These are phyloP conservation scores for Salinomyces thailandicus DNA, from an alignment of 2,329 filamentous ascomycete genomes.

Conservation along the genomic window DNA sequence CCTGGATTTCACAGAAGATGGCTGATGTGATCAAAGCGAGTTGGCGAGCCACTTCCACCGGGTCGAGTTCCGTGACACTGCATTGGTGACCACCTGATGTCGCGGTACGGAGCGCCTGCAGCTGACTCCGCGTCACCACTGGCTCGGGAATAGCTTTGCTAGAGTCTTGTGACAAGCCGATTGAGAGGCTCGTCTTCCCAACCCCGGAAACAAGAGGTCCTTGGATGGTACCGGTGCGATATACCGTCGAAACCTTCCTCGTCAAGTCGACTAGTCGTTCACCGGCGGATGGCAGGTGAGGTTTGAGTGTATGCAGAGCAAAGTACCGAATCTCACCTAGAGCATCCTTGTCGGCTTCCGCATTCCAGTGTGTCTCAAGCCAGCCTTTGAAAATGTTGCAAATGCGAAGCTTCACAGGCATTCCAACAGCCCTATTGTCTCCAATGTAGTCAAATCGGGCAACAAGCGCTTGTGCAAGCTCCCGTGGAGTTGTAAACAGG, in stretches of 20 bases:
- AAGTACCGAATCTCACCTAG: constrained; percentile 69
- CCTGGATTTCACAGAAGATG: constrained; percentile 83
- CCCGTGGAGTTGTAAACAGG: constrained; percentile 71
- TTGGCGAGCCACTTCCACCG: constrained; percentile 81
- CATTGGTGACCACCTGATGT: constrained; percentile 60
- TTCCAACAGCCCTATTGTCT: constrained; percentile 62
- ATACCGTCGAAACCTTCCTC: constrained; percentile 60
- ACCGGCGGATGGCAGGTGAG: constrained; percentile 63
- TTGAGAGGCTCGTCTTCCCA: constrained; percentile 73
- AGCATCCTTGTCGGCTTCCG: constrained; percentile 66
- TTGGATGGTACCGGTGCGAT: constrained; percentile 26
- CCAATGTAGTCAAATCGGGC: constrained; percentile 87
- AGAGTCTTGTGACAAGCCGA: constrained; percentile 46
- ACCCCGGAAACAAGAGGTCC: constrained; percentile 65
- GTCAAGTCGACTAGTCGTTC: constrained; percentile 71
- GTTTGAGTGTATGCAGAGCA: constrained; percentile 59
- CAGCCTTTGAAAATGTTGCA: constrained; percentile 97
- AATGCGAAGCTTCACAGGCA: constrained; percentile 75
- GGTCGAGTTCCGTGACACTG: constrained; percentile 80
- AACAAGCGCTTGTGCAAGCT: constrained; percentile 72
- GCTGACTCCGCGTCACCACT: constrained; percentile 64
- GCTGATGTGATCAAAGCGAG: constrained; percentile 84
- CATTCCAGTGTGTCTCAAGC: constrained; percentile 91
- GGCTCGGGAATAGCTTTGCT: constrained; percentile 47
- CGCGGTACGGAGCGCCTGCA: constrained; percentile 61